phyloP scores from a whole-genome alignment of 2,329 filamentous ascomycete genomes.

The Hortaea werneckii region DNA sequence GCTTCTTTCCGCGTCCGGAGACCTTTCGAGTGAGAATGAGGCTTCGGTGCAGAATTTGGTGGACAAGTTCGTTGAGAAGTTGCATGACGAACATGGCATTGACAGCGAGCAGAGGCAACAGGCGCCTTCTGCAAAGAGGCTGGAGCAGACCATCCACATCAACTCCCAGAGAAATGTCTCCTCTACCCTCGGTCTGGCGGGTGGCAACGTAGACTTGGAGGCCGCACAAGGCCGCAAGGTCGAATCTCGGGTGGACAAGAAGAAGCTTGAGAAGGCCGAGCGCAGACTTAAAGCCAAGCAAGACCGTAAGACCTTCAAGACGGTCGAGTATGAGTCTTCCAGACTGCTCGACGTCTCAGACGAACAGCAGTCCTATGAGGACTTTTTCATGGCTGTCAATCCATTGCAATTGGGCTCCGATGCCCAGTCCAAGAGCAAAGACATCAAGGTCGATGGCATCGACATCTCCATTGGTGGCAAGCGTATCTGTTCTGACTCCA shows the following conservation, averaged over 20 bases:
- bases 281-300: constrained; percentile 96
- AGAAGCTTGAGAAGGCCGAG: constrained; percentile 98
- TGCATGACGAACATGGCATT: constrained; percentile 61
- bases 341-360: constrained; percentile 74
- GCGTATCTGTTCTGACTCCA: constrained; percentile 84
- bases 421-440: constrained; percentile 74
- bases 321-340: constrained; percentile 93
- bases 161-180: constrained; percentile 92
- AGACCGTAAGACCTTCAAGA: constrained; percentile 97
- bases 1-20: constrained; percentile 84
- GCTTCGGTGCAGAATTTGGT: constrained; percentile 73
- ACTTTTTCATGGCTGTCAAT: constrained; percentile 99
- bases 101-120: constrained; percentile 58
- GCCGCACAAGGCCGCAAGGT: constrained; percentile 88
- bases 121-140: constrained; percentile 67
- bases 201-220: constrained; percentile 79
- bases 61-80: constrained; percentile 76
- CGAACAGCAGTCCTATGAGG: constrained; percentile 84
- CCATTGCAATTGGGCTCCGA: constrained; percentile 75
- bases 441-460: constrained; percentile 94
- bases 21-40: constrained; percentile 61
- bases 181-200: constrained; percentile 80
- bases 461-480: constrained; percentile 85
- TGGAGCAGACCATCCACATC: constrained; percentile 93
- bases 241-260: constrained; percentile 92